Percentiles rank a stretch among this genome's conserved stretches.
Conservation (phyloP, 441 rosid genomes). For the Corymbia citriodora region DNA sequence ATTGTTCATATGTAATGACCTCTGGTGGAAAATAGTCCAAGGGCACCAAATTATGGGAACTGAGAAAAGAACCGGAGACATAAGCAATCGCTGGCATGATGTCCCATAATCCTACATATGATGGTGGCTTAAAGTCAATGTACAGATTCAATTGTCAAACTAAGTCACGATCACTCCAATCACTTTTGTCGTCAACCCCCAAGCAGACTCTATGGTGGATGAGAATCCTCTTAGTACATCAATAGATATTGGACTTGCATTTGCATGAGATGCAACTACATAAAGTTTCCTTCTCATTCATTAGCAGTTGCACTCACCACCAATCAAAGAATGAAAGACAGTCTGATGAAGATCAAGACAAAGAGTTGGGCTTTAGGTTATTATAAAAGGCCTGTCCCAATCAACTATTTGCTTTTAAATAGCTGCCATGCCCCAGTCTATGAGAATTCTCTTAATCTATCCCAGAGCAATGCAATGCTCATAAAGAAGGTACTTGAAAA, state of each 20-base stretch:
- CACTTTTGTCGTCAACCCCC: background rate
- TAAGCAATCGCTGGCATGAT: background rate
- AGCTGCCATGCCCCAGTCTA: background rate
- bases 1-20: slow-evolving; percentile 71
- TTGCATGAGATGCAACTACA: background rate
- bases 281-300: background rate
- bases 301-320: background rate
- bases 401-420: background rate
- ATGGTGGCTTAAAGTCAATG: background rate
- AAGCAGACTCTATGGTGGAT: background rate
- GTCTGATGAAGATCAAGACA: background rate
- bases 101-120: background rate
- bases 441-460: background rate
- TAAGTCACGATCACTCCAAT: background rate
- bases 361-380: background rate
- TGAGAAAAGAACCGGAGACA: slow-evolving; percentile 15
- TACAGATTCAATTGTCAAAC: background rate
- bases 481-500: background rate
- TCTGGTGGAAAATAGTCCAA: slow-evolving; percentile 50
- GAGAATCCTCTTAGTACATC: background rate
- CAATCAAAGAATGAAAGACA: background rate
- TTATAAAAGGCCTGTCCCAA: background rate
- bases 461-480: background rate
- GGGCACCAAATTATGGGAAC: slow-evolving; percentile 33
- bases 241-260: background rate